Evolutionary conservation across 192 early-diverging fungal species (phyloP).

Genomic region (Coemansia sp.): DNA sequence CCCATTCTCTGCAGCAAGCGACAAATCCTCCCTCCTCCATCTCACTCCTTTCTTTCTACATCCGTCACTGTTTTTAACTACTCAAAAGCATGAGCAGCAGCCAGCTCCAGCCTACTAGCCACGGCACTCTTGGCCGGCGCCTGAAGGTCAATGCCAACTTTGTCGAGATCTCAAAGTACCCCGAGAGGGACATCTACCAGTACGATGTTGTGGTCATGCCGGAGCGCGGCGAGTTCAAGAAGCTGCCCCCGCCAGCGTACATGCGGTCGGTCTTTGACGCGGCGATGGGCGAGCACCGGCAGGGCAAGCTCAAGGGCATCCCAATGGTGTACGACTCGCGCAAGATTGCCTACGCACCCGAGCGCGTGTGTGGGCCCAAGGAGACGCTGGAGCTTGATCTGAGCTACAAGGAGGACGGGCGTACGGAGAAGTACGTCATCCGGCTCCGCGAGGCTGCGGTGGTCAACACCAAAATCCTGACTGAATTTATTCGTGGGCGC

Average conservation of each 20-base stretch:
- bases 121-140: slow-evolving; percentile 49
- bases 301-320: slow-evolving; percentile 59
- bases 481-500: slow-evolving; percentile 25
- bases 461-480: slow-evolving; percentile 53
- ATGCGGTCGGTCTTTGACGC: slow-evolving; percentile 74
- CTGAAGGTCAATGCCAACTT: slow-evolving; percentile 67
- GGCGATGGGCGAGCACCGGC: slow-evolving; percentile 40
- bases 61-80: neutral
- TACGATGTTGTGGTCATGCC: slow-evolving; percentile 83
- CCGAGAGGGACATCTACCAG: slow-evolving; percentile 72
- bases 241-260: slow-evolving; percentile 40
- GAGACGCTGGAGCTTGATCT: slow-evolving; percentile 61
- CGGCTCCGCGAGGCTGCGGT: slow-evolving; percentile 58
- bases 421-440: slow-evolving; percentile 58
- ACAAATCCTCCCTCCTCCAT: neutral
- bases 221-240: slow-evolving; percentile 28
- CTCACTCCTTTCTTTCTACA: neutral
- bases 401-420: slow-evolving; percentile 27
- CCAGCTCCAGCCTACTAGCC: neutral
- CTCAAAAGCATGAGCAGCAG: too few relatives aligned
- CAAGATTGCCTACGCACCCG: slow-evolving; percentile 80
- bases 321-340: slow-evolving; percentile 82
- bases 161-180: slow-evolving; percentile 69
- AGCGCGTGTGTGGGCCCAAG: slow-evolving; percentile 68
- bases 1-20: neutral